phyloP scores from a whole-genome alignment of 2,329 filamentous ascomycete species.

The Leptographium galeiforme region DNA sequence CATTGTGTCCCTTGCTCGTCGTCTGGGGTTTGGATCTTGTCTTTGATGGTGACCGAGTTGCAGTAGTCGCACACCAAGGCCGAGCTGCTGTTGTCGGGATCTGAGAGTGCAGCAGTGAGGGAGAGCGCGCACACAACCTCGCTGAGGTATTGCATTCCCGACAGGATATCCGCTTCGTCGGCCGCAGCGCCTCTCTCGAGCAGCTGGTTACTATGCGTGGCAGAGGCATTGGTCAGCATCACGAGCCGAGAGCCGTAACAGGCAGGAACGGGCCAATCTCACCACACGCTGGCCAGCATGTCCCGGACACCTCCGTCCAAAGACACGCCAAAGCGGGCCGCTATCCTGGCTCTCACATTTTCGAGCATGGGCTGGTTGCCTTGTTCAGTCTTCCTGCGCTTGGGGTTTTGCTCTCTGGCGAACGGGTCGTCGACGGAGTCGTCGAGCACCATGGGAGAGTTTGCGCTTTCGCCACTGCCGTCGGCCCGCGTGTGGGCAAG shows the following conservation, averaged over 20 bases:
- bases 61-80: conserved; percentile 5
- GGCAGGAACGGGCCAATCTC: neutral
- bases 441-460: neutral
- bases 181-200: neutral
- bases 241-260: too few species aligned
- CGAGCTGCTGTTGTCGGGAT: conserved; percentile 3
- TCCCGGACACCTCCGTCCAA: conserved; percentile 1
- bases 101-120: conserved; percentile 2
- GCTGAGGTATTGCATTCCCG: conserved; percentile 4
- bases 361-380: neutral
- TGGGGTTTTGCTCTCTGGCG: conserved; percentile 5
- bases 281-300: conserved; percentile 6
- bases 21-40: neutral
- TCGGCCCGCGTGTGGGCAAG: neutral
- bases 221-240: too few species aligned
- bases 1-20: neutral
- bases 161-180: neutral
- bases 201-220: neutral
- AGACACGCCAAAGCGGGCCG: conserved; percentile 1
- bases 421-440: conserved; percentile 5
- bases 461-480: conserved; percentile 2
- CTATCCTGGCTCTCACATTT: conserved; percentile 1
- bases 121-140: conserved; percentile 4
- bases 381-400: conserved; percentile 6
- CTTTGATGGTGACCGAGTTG: neutral